These are phyloP conservation scores for Cruciata laevipes DNA, from an alignment of 257 asterid genomes.

Conservation along the genomic window DNA sequence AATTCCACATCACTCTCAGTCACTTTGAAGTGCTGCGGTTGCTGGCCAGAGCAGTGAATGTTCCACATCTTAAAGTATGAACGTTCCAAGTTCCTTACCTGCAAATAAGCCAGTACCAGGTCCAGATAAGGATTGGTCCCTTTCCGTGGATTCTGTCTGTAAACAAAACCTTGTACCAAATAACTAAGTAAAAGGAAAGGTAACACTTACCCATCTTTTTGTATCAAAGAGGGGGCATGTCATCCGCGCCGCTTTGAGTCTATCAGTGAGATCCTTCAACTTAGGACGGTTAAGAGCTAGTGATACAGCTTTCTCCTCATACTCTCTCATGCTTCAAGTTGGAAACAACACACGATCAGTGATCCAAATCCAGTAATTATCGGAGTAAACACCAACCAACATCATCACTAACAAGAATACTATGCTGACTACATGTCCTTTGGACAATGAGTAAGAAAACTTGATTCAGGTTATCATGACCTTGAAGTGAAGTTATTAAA, in stretches of 20 bases:
- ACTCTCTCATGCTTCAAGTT: constrained; percentile 72
- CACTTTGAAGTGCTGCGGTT: constrained; percentile 87
- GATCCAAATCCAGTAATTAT: no score
- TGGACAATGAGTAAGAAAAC: background rate
- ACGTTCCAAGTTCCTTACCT: constrained; percentile 93
- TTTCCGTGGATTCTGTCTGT: background rate
- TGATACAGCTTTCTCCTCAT: constrained; percentile 86
- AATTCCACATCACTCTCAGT: constrained; percentile 60
- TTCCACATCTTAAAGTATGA: constrained; percentile 95
- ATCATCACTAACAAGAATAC: background rate
- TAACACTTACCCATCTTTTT: constrained; percentile 58
- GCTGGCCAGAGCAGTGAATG: constrained; percentile 71
- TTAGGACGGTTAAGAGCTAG: constrained; percentile 68
- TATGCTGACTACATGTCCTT: background rate
- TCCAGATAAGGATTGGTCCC: background rate
- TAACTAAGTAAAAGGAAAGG: background rate
- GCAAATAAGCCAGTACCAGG: constrained; percentile 8
- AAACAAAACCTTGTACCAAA: background rate
- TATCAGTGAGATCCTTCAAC: constrained; percentile 76
- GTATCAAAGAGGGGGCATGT: constrained; percentile 92
- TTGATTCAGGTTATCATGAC: background rate
- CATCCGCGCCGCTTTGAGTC: constrained; percentile 73
- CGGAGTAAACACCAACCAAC: background rate
- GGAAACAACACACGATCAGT: background rate
- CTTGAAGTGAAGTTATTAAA: no score